These are phyloP conservation scores for Gastrolobium bilobum DNA, from an alignment of 306 rosid genomes.

Conservation along the genomic window DNA sequence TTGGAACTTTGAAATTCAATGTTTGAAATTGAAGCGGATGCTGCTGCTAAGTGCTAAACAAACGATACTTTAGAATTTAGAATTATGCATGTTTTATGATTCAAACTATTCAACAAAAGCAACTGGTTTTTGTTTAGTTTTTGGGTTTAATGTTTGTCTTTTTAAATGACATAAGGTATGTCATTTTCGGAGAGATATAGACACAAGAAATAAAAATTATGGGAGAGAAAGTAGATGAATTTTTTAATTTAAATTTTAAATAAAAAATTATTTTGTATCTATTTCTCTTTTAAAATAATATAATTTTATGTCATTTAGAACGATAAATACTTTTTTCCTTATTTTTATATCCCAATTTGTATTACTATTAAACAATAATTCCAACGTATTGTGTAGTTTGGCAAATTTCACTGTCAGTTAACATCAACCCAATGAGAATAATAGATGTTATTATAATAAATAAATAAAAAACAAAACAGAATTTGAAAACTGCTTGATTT, in stretches of 20 bases:
- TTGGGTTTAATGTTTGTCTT: no score
- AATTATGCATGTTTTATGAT: background rate
- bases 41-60: background rate
- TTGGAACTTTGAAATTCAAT: background rate
- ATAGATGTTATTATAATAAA: no score
- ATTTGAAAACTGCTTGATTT: background rate
- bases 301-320: no score
- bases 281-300: no score
- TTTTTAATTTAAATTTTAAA: no score
- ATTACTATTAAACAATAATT: background rate
- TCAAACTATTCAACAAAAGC: background rate
- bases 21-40: constrained; percentile 1
- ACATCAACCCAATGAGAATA: background rate
- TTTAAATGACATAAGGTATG: no score
- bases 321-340: no score
- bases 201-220: no score
- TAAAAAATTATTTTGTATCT: no score
- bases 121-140: background rate
- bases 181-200: no score
- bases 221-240: no score
- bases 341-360: background rate
- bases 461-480: background rate
- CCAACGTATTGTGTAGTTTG: background rate
- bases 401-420: constrained; percentile 9
- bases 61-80: background rate